Evolutionary conservation across 2,329 filamentous ascomycete species (phyloP).

Genomic region (Fusarium mundagurra): DNA sequence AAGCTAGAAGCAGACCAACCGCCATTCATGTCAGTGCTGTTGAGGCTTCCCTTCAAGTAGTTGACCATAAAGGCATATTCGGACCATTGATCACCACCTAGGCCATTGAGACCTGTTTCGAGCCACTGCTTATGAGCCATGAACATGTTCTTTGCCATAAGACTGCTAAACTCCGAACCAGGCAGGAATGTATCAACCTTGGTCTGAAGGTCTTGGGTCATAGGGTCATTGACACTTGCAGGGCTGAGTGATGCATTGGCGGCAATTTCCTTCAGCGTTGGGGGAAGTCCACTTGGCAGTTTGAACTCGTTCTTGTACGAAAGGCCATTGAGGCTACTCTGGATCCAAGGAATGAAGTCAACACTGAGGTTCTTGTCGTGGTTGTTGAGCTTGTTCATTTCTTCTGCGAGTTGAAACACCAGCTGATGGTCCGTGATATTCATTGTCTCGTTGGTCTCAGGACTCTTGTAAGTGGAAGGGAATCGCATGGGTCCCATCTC

Average conservation of each 20-base stretch:
- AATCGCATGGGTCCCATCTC: constrained; percentile 19
- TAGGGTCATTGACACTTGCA: rapidly evolving
- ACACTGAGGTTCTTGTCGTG: constrained; percentile 9
- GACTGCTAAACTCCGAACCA: background rate
- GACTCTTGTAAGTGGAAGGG: constrained; percentile 1
- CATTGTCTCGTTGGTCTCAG: constrained; percentile 8
- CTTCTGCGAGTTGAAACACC: background rate
- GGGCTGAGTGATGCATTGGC: background rate
- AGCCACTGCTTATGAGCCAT: constrained; percentile 19
- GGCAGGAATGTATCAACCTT: constrained; percentile 3
- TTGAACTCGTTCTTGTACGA: constrained; percentile 15
- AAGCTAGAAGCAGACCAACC: background rate
- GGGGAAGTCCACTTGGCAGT: background rate
- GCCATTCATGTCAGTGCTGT: background rate
- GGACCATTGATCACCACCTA: background rate
- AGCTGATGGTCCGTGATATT: constrained; percentile 11
- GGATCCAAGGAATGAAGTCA: constrained; percentile 9
- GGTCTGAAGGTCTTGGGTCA: background rate
- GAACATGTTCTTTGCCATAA: constrained; percentile 18
- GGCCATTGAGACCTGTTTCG: background rate
- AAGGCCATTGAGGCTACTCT: background rate
- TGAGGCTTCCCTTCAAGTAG: constrained; percentile 1
- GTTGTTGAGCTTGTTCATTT: constrained; percentile 10
- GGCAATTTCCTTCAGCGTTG: background rate
- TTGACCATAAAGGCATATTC: constrained; percentile 16